Conservation (phyloP, 805 yeast species). For the Phaffomyces opuntiae region DNA sequence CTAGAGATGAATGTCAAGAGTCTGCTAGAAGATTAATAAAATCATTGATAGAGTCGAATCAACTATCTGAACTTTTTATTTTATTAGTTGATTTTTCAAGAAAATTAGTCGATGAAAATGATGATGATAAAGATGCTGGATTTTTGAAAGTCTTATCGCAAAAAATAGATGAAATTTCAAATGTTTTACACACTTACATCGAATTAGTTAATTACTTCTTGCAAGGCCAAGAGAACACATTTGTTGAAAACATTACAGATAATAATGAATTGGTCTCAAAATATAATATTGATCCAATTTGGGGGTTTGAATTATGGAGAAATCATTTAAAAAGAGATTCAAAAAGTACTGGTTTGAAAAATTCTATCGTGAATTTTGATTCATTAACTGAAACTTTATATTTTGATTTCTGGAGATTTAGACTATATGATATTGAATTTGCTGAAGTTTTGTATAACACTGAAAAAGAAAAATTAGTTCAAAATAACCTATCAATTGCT, state of each 20-base stretch:
- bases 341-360: constrained; percentile 13
- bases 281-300: constrained; percentile 43
- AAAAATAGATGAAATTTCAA: constrained; percentile 63
- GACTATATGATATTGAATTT: constrained; percentile 63
- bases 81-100: constrained; percentile 46
- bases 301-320: constrained; percentile 83
- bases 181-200: constrained; percentile 58
- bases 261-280: constrained; percentile 33
- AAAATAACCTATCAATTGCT: constrained; percentile 28
- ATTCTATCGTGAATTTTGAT: constrained; percentile 16
- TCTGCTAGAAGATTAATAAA: constrained; percentile 47
- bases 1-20: constrained; percentile 37
- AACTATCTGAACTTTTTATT: constrained; percentile 58
- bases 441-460: constrained; percentile 41
- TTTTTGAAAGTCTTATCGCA: constrained; percentile 61
- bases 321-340: constrained; percentile 25
- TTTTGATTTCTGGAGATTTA: constrained; percentile 64
- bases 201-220: constrained; percentile 52
- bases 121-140: constrained; percentile 32
- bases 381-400: constrained; percentile 38
- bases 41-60: constrained; percentile 35
- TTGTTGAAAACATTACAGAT: constrained; percentile 32
- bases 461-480: constrained; percentile 35
- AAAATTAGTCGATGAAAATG: constrained; percentile 29
- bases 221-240: constrained; percentile 22